Conservation (phyloP, 805 yeast species). For the Candida krabiensis region DNA sequence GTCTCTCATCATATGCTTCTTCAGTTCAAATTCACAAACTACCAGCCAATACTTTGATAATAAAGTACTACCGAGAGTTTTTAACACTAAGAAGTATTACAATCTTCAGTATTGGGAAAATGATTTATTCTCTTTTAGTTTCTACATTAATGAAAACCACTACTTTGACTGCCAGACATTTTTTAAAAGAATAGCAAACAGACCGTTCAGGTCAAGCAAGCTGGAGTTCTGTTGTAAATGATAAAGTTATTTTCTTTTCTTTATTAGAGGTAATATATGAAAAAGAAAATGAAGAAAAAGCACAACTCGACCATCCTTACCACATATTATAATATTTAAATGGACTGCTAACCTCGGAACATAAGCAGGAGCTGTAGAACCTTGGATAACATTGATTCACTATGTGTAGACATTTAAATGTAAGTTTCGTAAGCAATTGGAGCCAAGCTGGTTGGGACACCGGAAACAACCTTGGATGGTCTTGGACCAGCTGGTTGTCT, state of each 20-base stretch:
- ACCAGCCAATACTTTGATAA: neutral
- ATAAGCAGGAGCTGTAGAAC: no score
- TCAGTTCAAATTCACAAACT: neutral
- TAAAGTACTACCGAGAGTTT: slow-evolving; percentile 1
- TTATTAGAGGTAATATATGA: slow-evolving; percentile 7
- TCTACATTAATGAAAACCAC: no score
- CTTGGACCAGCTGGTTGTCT: slow-evolving; percentile 99
- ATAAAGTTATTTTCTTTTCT: slow-evolving; percentile 9
- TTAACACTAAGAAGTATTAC: slow-evolving; percentile 6
- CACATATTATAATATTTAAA: slow-evolving; percentile 10
- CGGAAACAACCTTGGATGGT: slow-evolving; percentile 80
- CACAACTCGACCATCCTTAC: slow-evolving; percentile 10
- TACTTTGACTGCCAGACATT: no score
- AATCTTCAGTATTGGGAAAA: no score
- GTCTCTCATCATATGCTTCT: no score
- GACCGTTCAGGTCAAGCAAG: no score
- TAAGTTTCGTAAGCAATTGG: slow-evolving; percentile 99
- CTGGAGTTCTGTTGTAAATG: neutral
- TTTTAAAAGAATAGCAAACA: no score
- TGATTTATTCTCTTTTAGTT: no score
- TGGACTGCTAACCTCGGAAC: slow-evolving; percentile 5
- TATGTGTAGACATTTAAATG: slow-evolving; percentile 59
- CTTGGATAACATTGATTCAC: no score
- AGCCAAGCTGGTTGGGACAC: slow-evolving; percentile 95
- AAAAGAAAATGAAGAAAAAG: slow-evolving; percentile 7